Base-by-base conservation (phyloP, 345 rosid genomes). In the Hirschfeldia incana region DNA sequence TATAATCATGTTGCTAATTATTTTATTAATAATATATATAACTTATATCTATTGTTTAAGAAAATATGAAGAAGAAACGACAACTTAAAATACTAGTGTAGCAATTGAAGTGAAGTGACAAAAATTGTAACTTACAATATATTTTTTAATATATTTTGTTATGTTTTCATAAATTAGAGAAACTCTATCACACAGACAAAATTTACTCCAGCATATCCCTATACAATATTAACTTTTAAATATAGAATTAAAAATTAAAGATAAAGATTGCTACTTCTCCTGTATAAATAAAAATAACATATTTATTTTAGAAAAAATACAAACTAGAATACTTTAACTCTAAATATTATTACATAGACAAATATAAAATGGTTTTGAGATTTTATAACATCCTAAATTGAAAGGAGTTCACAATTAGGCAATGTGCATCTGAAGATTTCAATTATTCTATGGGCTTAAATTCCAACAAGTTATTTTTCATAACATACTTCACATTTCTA, bases 401-500 rank as follows among this genome's bases (percentile, higher is more conserved):
- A 73, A 67, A 67, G 4, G 60, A 46, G 46, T 61, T 60, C 68
- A 67, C 72, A 32, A 67, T 72, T 28, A 32, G n/a, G 68, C 77
- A 67, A 72, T 72, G 77, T 72, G 81, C 66, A 65, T 44, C 62
- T 72, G 73, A 21, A 65, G 68, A 32, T 65, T 57, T 65, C 42
- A 57, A 30, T 30, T 13, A 57, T 72, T 57, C 26, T 72, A 30
- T 13, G 17, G 17, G 66, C 30, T 30, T 0, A 2, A 30, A 65
- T 13, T 65, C 61, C 70, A 70, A 55, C 36, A 8, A 78, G 49
- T 9, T 69, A 11, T 49, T 65, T 39, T 71, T 39, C 33, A 71
- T 71, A 51, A 62, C 27, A 59, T 59, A 26, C 16, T 16, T 57
- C 49, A 77, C 59, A 70, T 70, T 27, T 62, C 67, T 67, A 16